Conservation (phyloP, 2,329 filamentous ascomycete genomes). For the Elsinoe perseae region DNA sequence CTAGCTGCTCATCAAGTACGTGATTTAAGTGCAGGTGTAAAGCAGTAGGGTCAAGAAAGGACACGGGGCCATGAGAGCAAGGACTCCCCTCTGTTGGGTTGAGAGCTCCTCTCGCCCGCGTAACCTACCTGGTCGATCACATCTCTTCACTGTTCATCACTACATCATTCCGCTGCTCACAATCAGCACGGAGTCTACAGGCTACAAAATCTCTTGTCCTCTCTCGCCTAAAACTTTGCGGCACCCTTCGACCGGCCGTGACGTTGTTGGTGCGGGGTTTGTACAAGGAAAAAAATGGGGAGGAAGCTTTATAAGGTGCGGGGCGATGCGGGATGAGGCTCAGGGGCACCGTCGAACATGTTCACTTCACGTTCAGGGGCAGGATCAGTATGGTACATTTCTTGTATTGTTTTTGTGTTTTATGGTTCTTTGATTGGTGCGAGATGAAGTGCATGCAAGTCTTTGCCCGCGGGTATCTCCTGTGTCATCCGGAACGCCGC, state of each 20-base stretch:
- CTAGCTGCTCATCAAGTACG: too few relatives aligned
- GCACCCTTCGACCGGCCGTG: constrained; percentile 1
- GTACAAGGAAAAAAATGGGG: not conserved
- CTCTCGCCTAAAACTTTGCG: not conserved
- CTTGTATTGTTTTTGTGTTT: not conserved
- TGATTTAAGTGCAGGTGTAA: too few relatives aligned
- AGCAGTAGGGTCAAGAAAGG: too few relatives aligned
- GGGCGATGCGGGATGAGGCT: not conserved
- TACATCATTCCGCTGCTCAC: not conserved
- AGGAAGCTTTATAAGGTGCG: not conserved
- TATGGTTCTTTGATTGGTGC: not conserved
- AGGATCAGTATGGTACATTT: not conserved
- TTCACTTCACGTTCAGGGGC: not conserved
- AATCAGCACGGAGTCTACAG: not conserved
- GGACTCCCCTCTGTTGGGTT: too few relatives aligned
- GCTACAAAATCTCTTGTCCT: not conserved
- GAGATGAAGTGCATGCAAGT: not conserved
- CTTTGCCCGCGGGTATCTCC: not conserved
- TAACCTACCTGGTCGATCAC: too few relatives aligned
- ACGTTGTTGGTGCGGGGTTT: constrained; percentile 4
- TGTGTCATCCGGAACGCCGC: not conserved
- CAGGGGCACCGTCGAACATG: not conserved
- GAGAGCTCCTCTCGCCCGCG: too few relatives aligned
- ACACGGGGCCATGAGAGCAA: too few relatives aligned
- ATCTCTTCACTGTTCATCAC: not conserved